phyloP scores from a whole-genome alignment of 2,329 filamentous ascomycete genomes.

The Aspergillus fumigatiaffinis region DNA sequence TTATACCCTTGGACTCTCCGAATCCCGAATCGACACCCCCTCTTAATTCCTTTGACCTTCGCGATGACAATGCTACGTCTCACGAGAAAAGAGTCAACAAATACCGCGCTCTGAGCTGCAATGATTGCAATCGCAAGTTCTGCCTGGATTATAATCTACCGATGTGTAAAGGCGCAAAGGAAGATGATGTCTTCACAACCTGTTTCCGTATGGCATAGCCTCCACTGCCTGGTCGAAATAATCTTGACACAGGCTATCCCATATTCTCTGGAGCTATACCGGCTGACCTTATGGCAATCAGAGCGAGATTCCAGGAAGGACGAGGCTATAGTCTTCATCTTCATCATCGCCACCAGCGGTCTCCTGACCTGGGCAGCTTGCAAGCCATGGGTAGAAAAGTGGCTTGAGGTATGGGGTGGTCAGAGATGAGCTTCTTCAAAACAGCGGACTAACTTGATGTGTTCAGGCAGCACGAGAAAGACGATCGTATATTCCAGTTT shows the following conservation, averaged over 20 bases:
- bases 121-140: slow-evolving; percentile 65
- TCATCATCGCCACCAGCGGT: slow-evolving; percentile 60
- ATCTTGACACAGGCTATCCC: background rate
- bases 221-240: background rate
- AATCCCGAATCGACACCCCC: slow-evolving; percentile 21
- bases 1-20: slow-evolving; percentile 57
- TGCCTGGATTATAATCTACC: slow-evolving; percentile 60
- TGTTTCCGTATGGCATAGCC: slow-evolving; percentile 56
- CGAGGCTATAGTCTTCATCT: slow-evolving; percentile 61
- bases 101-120: slow-evolving; percentile 51
- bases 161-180: slow-evolving; percentile 58
- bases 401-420: slow-evolving; percentile 44
- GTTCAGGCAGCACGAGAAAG: slow-evolving; percentile 45
- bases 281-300: slow-evolving; percentile 23
- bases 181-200: slow-evolving; percentile 62
- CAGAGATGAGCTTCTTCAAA: slow-evolving; percentile 3
- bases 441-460: background rate
- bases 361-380: slow-evolving; percentile 58
- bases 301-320: slow-evolving; percentile 66
- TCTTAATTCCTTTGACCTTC: slow-evolving; percentile 19
- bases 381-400: slow-evolving; percentile 57
- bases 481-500: slow-evolving; percentile 50
- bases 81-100: slow-evolving; percentile 28
- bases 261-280: background rate
- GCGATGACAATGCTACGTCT: slow-evolving; percentile 13